Conservation (phyloP, 768 basidiomycete species). For the Auricularia heimuer region DNA sequence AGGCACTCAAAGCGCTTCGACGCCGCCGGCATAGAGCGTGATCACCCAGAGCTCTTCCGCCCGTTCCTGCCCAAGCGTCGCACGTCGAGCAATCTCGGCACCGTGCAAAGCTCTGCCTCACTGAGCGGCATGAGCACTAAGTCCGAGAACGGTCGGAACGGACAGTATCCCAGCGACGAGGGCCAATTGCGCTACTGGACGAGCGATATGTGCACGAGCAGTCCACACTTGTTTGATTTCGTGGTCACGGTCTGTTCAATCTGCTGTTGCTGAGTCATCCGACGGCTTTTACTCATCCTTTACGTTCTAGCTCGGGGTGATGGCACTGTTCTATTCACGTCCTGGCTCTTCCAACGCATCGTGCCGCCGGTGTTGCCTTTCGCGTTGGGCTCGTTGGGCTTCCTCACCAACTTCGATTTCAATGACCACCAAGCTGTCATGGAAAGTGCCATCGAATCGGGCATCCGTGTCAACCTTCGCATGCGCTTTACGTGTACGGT, state of each 20-base stretch:
- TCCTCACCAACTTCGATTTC: constrained; percentile 96
- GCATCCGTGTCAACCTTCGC: constrained; percentile 92
- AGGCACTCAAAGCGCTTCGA: constrained; percentile 87
- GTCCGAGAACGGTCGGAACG: constrained; percentile 33
- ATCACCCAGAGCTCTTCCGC: constrained; percentile 80
- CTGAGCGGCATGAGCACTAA: constrained; percentile 45
- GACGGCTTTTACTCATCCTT: constrained; percentile 10
- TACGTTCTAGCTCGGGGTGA: constrained; percentile 81
- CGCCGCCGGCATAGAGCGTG: constrained; percentile 74
- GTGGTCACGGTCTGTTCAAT: constrained; percentile 74
- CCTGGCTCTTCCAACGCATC: constrained; percentile 97
- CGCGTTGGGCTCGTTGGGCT: constrained; percentile 92
- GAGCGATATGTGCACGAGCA: constrained; percentile 84
- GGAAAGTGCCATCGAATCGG: constrained; percentile 80
- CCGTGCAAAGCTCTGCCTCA: constrained; percentile 28
- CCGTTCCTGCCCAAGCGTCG: constrained; percentile 62
- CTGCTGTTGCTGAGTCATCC: neutral
- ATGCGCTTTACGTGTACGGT: constrained; percentile 99
- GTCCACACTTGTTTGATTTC: constrained; percentile 92
- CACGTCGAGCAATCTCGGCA: constrained; percentile 46
- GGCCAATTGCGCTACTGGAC: constrained; percentile 98
- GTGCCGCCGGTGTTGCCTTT: constrained; percentile 98
- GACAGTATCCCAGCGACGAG: constrained; percentile 39
- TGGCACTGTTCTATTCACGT: constrained; percentile 96
- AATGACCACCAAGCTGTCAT: constrained; percentile 75